Evolutionary conservation across 2,329 filamentous ascomycete species (phyloP).

Genomic region (Bertia moriformis): DNA sequence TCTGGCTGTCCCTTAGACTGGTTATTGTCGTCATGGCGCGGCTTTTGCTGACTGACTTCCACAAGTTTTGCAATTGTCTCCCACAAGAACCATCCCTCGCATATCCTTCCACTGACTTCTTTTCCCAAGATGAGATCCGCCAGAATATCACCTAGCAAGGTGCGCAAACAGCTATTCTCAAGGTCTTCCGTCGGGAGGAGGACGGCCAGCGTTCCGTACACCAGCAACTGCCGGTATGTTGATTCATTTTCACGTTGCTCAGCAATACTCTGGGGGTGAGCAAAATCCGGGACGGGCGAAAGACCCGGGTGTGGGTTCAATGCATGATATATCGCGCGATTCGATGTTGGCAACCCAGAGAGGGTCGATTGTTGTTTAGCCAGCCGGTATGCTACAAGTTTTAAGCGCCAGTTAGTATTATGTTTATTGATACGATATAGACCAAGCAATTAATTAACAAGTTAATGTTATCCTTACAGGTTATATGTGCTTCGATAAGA

Average conservation of each 20-base stretch:
- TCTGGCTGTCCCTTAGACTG: slow-evolving; percentile 12
- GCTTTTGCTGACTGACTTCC: slow-evolving; percentile 1
- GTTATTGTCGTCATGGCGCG: too few relatives aligned
- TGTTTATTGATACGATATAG: too few relatives aligned
- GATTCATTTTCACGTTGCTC: slow-evolving; percentile 40
- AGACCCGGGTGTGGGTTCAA: slow-evolving; percentile 46
- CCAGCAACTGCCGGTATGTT: slow-evolving; percentile 43
- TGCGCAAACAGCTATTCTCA: slow-evolving; percentile 42
- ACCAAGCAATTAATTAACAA: too few relatives aligned
- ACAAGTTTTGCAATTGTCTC: slow-evolving; percentile 40
- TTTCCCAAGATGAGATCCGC: slow-evolving; percentile 48
- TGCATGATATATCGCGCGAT: slow-evolving; percentile 39
- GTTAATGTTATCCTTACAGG: slow-evolving; percentile 26
- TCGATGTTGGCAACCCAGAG: slow-evolving; percentile 26
- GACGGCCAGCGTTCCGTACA: slow-evolving; percentile 41
- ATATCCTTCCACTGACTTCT: slow-evolving; percentile 38
- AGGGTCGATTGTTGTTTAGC: slow-evolving; percentile 25
- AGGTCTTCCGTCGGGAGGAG: slow-evolving; percentile 50
- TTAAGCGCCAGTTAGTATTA: neutral
- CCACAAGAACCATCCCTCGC: slow-evolving; percentile 47
- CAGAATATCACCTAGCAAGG: slow-evolving; percentile 44
- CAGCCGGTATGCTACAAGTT: slow-evolving; percentile 31
- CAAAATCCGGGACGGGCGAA: slow-evolving; percentile 32
- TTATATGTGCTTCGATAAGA: slow-evolving; percentile 39
- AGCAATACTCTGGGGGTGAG: slow-evolving; percentile 20